phyloP scores from a whole-genome alignment of 202 grass and related monocot genomes.

The Musa balbisiana region DNA sequence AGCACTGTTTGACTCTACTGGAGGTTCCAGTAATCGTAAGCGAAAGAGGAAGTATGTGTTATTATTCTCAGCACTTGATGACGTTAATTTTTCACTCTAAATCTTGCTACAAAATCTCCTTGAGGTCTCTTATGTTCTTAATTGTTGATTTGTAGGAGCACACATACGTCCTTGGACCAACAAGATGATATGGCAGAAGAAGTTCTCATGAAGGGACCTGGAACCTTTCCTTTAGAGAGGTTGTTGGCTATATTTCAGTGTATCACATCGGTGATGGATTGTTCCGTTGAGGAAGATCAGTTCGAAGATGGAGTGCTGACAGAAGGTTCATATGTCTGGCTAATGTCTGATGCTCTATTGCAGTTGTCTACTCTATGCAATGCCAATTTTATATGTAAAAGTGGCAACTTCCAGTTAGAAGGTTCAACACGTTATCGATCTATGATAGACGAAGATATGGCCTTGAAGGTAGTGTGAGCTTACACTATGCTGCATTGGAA shows the following conservation, averaged over 20 bases:
- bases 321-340: slow-evolving; percentile 31
- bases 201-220: slow-evolving; percentile 81
- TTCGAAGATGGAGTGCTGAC: slow-evolving; percentile 16
- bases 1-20: slow-evolving; percentile 84
- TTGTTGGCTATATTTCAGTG: slow-evolving; percentile 95
- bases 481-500: not conserved
- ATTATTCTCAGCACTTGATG: not conserved
- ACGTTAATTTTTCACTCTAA: slow-evolving; percentile 1
- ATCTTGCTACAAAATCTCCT: not conserved
- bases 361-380: slow-evolving; percentile 95
- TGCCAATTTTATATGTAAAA: slow-evolving; percentile 87
- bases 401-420: slow-evolving; percentile 75
- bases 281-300: slow-evolving; percentile 40
- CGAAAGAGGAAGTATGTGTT: slow-evolving; percentile 76
- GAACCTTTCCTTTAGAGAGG: slow-evolving; percentile 87
- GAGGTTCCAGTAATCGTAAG: slow-evolving; percentile 47
- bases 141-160: slow-evolving; percentile 43
- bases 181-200: slow-evolving; percentile 61
- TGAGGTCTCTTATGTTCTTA: not conserved
- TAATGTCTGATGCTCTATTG: slow-evolving; percentile 88
- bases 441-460: slow-evolving; percentile 87
- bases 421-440: slow-evolving; percentile 77
- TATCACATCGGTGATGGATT: slow-evolving; percentile 74
- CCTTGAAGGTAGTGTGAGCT: slow-evolving; percentile 61
- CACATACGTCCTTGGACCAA: slow-evolving; percentile 46